Base-by-base conservation (phyloP, 2,329 filamentous ascomycete genomes). In the Fusarium bactridioides region DNA sequence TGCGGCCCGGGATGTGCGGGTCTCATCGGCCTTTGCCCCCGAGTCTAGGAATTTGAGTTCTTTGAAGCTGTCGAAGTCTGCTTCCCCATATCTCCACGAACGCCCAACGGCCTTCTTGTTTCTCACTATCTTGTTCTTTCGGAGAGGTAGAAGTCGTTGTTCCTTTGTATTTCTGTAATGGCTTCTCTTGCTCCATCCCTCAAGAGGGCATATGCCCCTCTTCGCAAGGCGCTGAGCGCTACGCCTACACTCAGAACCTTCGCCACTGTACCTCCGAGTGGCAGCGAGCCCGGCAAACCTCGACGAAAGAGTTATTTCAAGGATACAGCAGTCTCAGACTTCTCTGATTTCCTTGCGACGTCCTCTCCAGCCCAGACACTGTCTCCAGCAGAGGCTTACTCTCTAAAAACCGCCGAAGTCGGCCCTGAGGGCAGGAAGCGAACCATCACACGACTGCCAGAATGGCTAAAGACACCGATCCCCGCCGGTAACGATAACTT, bases 381-480 rank as follows among this genome's bases (percentile, higher is more conserved):
- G 10, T 75, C 87, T 2, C 76, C 84, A 11, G 80, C 83, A 72
- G 89, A 91, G 59, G 88, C 89, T 10, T 90, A 90, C 79, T 84
- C 86, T 61, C 84, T 91, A 45, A 86, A 86, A 73, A 92, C 90
- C 43, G 90, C 88, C 73, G 85, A 91, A 78, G 90, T 92, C 76
- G 90, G 90, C 41, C 90, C 90, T 25, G 86, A 85, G 33, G 89
- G 89, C 67, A 88, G 86, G 80, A 89, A 90, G 80, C 86, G 85
- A 73, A 90, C 89, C 75, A 89, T 92, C 76, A 92, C 90, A 19
- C 91, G 96, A 53, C 86, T 99, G 54, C 96, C 96, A 25, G 89
- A 92, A 75, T 99, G 96, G 96, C 89, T 99, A 72, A 98, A 98
- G 87, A 99, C 95, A 27, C 93, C 94, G 4, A 96, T 99, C 63